phyloP scores from a whole-genome alignment of 2,329 filamentous ascomycete genomes.

The Hypoxylon sp. region DNA sequence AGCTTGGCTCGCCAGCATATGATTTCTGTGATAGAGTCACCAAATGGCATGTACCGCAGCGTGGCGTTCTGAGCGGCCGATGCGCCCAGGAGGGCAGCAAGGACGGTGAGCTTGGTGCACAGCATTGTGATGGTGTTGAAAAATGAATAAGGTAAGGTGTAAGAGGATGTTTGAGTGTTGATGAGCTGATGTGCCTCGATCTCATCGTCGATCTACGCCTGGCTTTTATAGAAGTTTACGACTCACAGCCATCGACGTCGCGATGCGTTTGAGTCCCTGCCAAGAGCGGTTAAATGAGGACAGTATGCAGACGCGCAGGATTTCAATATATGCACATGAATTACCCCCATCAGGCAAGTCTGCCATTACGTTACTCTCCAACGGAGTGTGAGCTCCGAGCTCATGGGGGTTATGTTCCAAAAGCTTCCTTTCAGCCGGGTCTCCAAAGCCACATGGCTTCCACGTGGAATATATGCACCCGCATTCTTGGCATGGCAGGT shows the following conservation, averaged over 20 bases:
- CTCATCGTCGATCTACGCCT: neutral
- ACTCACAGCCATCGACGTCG: conserved; percentile 1
- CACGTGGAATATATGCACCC: conserved; percentile 30
- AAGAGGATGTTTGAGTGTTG: neutral
- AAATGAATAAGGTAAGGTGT: neutral
- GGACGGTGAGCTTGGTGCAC: conserved; percentile 36
- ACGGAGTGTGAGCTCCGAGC: conserved; percentile 28
- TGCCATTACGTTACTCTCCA: conserved; percentile 7
- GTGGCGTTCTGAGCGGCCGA: conserved; percentile 41
- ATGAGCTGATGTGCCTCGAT: neutral
- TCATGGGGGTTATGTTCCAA: conserved; percentile 3
- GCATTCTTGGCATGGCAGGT: too few species aligned
- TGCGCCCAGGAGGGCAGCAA: conserved; percentile 29
- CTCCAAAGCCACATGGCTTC: conserved; percentile 27
- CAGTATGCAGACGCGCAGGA: neutral
- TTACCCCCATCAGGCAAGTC: conserved; percentile 1
- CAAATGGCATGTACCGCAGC: conserved; percentile 53
- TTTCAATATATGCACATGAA: conserved; percentile 17
- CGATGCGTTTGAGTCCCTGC: neutral
- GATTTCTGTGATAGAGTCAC: conserved; percentile 55
- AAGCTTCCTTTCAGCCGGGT: conserved; percentile 32
- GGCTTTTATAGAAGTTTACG: conserved; percentile 22
- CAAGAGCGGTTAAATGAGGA: conserved; percentile 33
- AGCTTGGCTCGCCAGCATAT: conserved; percentile 54
- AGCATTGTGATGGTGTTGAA: conserved; percentile 34